A percentile compares a stretch with the other conserved stretches of the same genome.
Conservation (phyloP, 768 basidiomycete species). For the Russula virescens region DNA sequence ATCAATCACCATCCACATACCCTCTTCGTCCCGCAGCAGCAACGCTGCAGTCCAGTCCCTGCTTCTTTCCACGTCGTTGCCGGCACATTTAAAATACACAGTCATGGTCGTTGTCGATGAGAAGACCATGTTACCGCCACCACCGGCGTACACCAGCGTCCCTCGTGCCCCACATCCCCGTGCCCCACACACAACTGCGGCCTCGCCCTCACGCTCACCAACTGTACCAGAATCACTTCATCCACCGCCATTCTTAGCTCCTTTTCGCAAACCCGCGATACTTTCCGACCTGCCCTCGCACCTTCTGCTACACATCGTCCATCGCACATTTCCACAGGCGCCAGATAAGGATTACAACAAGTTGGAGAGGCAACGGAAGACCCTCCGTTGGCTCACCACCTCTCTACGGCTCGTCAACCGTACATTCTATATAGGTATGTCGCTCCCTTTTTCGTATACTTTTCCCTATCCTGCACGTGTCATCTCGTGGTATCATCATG, state of each 20-base stretch:
- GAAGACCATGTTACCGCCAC: slow-evolving; percentile 12
- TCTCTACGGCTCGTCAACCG: slow-evolving; percentile 60
- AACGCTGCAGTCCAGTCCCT: no score
- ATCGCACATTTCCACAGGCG: slow-evolving; percentile 53
- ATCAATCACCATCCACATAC: no score
- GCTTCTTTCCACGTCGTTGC: no score
- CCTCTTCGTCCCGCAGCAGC: no score
- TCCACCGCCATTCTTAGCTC: slow-evolving; percentile 3
- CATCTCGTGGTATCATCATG: no score
- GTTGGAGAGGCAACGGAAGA: slow-evolving; percentile 54
- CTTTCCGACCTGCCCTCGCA: slow-evolving; percentile 49
- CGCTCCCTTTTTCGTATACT: no score
- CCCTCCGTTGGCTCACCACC: slow-evolving; percentile 63
- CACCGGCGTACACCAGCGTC: slow-evolving; percentile 5
- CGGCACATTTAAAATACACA: no score
- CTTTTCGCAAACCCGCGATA: slow-evolving; percentile 5
- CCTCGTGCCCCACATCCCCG: no score
- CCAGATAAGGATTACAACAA: slow-evolving; percentile 37
- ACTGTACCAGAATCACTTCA: neutral
- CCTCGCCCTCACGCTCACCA: no score
- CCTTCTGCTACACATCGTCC: slow-evolving; percentile 63
- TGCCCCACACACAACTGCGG: no score
- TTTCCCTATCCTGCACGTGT: no score
- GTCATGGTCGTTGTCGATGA: slow-evolving; percentile 36
- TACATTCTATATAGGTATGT: slow-evolving; percentile 57